Conservation (phyloP, 2,329 filamentous ascomycete genomes). For the Cladosporium velox region DNA sequence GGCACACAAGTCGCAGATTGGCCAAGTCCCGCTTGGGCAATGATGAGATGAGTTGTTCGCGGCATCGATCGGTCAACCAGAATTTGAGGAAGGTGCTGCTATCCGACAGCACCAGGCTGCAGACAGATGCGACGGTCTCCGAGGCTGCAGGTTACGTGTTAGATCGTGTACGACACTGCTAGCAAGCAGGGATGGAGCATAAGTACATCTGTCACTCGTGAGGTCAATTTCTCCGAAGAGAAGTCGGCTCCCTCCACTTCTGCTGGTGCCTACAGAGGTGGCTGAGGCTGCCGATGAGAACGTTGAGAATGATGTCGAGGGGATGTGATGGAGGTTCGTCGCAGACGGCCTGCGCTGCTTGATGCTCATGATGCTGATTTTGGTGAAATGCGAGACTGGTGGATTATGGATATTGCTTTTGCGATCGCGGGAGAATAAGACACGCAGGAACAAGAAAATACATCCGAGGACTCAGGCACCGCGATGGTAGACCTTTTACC, state of each 20-base stretch:
- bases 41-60: constrained; percentile 47
- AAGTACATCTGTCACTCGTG: constrained; percentile 42
- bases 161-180: background rate
- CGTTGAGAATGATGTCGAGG: constrained; percentile 37
- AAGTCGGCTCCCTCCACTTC: constrained; percentile 41
- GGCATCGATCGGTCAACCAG: constrained; percentile 52
- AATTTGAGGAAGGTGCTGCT: constrained; percentile 53
- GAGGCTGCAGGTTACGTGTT: constrained; percentile 40
- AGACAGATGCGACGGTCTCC: constrained; percentile 49
- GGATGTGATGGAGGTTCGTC: constrained; percentile 36
- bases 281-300: constrained; percentile 36
- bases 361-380: constrained; percentile 29
- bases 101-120: constrained; percentile 52
- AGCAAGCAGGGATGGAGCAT: constrained; percentile 20
- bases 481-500: constrained; percentile 18
- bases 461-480: constrained; percentile 1
- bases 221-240: constrained; percentile 55
- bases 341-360: constrained; percentile 31
- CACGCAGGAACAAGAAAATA: constrained; percentile 18
- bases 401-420: background rate
- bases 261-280: constrained; percentile 38
- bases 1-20: constrained; percentile 64
- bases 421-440: background rate
- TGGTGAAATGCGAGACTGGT: background rate
- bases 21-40: constrained; percentile 46